Conservation (phyloP, 148 eudicot genomes). For the Chenopodium formosanum region DNA sequence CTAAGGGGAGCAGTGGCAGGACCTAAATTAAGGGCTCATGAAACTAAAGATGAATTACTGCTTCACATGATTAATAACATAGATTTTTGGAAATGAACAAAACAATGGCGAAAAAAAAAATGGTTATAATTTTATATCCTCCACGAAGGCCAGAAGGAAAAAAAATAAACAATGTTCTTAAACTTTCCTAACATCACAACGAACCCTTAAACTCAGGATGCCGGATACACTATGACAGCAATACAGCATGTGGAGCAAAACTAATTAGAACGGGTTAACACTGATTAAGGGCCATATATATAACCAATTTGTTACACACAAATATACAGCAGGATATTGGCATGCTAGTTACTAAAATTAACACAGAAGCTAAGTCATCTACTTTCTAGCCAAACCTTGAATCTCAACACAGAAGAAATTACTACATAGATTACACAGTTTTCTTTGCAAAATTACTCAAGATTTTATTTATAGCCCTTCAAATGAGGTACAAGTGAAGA, state of each 20-base stretch:
- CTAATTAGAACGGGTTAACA: background rate
- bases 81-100: background rate
- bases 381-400: background rate
- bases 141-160: background rate
- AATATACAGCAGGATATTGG: background rate
- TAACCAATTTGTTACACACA: background rate
- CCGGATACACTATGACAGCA: background rate
- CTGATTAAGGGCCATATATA: background rate
- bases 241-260: background rate
- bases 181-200: background rate
- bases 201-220: background rate
- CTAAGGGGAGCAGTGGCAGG: background rate
- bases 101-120: too few relatives aligned
- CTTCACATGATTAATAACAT: background rate
- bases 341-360: background rate
- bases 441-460: background rate
- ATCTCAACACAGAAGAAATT: background rate
- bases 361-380: background rate
- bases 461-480: background rate
- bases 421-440: background rate
- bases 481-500: background rate
- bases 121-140: background rate
- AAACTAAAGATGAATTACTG: background rate
- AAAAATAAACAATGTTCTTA: background rate
- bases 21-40: background rate